A percentile compares a stretch with the other conserved stretches of the same genome.
phyloP scores from a whole-genome alignment of 1,284 basidiomycete genomes.

The Ganoderma lucidum region DNA sequence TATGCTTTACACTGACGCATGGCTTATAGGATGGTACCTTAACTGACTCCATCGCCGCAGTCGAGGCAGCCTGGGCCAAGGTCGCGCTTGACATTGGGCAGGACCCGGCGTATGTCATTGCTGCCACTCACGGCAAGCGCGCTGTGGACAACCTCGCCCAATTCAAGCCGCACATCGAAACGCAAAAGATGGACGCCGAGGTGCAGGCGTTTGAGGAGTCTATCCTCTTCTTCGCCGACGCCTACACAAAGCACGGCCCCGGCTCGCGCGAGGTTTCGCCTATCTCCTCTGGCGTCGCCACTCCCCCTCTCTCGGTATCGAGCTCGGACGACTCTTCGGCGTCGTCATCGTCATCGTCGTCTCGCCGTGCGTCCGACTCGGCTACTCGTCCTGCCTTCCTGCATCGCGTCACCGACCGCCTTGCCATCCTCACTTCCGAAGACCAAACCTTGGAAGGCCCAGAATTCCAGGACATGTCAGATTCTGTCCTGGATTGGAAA shows the following conservation, averaged over 20 bases:
- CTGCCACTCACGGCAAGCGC: slow-evolving; percentile 69
- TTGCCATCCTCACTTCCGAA: background rate
- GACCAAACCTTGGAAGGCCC: background rate
- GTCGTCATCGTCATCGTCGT: background rate
- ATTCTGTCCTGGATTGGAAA: background rate
- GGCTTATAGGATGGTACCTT: slow-evolving; percentile 68
- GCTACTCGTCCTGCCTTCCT: background rate
- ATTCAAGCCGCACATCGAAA: slow-evolving; percentile 50
- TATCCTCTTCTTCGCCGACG: slow-evolving; percentile 79
- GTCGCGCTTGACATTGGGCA: slow-evolving; percentile 75
- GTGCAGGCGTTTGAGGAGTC: slow-evolving; percentile 74
- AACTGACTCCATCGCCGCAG: slow-evolving; percentile 79
- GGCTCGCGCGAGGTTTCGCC: slow-evolving; percentile 44
- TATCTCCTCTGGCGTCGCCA: slow-evolving; percentile 32
- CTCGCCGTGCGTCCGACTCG: background rate
- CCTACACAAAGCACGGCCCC: slow-evolving; percentile 56
- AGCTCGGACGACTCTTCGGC: slow-evolving; percentile 3
- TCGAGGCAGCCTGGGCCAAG: slow-evolving; percentile 82
- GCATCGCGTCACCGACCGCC: background rate
- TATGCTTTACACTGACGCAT: slow-evolving; percentile 45
- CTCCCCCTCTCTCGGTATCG: slow-evolving; percentile 19
- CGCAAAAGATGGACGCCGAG: slow-evolving; percentile 53
- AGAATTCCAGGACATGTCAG: background rate
- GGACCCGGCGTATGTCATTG: slow-evolving; percentile 70
- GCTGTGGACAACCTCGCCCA: slow-evolving; percentile 59